Evolutionary conservation across 83 land plant genomes (phyloP).

Genomic region (Picea abies): DNA sequence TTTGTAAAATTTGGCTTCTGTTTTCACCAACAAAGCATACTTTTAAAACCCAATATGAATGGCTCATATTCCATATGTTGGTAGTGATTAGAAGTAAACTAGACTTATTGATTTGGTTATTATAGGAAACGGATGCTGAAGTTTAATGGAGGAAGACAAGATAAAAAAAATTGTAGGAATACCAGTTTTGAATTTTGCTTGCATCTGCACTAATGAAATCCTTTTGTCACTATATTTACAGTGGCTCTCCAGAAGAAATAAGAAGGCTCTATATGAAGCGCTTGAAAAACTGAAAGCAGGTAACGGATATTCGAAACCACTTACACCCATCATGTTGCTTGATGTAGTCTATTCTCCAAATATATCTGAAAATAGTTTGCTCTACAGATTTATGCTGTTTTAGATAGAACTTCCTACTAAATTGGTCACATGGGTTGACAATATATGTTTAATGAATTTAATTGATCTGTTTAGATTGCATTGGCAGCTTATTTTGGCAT

Average conservation of each 20-base stretch:
- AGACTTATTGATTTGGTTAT: too few relatives aligned
- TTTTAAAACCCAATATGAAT: too few relatives aligned
- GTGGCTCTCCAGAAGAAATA: conserved; percentile 27
- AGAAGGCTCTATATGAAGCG: conserved; percentile 30
- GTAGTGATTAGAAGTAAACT: too few relatives aligned
- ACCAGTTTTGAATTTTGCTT: background rate
- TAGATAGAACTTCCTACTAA: too few relatives aligned
- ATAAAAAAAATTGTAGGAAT: background rate
- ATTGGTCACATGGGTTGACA: background rate
- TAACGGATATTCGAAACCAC: background rate
- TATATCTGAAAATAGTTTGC: too few relatives aligned
- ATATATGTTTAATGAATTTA: background rate
- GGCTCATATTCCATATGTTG: too few relatives aligned
- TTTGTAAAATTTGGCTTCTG: too few relatives aligned
- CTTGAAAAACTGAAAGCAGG: conserved; percentile 48
- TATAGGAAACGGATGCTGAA: too few relatives aligned
- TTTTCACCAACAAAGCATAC: too few relatives aligned
- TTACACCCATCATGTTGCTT: background rate
- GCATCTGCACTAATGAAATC: background rate
- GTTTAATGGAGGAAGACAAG: too few relatives aligned
- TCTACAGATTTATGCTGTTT: background rate
- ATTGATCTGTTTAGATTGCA: background rate
- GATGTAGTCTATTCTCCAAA: background rate
- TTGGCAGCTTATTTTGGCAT: background rate
- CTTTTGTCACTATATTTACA: conserved; percentile 4